Base-by-base conservation (phyloP, 805 yeast species). In the Grigorovia humatica region DNA sequence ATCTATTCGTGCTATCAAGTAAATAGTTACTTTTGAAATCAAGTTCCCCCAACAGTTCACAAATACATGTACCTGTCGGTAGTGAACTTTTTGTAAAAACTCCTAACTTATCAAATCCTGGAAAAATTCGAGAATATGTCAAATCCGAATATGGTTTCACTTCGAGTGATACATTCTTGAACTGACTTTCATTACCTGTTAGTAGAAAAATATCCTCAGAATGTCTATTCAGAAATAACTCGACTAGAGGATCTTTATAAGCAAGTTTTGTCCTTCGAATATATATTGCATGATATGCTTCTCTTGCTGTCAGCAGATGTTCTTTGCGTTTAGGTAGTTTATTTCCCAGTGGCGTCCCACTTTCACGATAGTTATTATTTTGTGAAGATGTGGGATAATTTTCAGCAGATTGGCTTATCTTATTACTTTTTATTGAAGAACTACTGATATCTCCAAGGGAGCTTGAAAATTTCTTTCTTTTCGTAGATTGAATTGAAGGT, bases 51-150 rank as follows among this genome's bases (percentile, higher is more conserved):
- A 81, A 64, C 51, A 81, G 74, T 61, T 87, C 90, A 30, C 76
- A 70, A 4, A 88, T 66, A 2, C 78, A 71, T 1, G 79, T 74
- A 19, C 76, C 78, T 45, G 71, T 67, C 0, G 75, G 72, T 20
- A 84, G 67, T 4, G 54, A 38, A 23, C 66, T 62, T 6, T 66
- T 67, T 1, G 76, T 55, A 54, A 78, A 83, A 11, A 89, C 70
- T 0, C 93, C 90, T 49, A 84, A 64, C 55, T 79, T 82, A 1
- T 87, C 75, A 44, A 87, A 77, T 0, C 96, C 96, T 32, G 88
- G 75, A 43, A 88, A 77, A 0, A 91, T 90, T 49, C 66, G 70
- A 52, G 67, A 65, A 53, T 71, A 81, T 70, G 65, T 76, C 32
- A 74, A 73, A 47, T 84, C 93, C 1, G 82, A 69, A 52, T 80